phyloP scores from a whole-genome alignment of 2,329 filamentous ascomycete genomes.

The Aureobasidium vineae region DNA sequence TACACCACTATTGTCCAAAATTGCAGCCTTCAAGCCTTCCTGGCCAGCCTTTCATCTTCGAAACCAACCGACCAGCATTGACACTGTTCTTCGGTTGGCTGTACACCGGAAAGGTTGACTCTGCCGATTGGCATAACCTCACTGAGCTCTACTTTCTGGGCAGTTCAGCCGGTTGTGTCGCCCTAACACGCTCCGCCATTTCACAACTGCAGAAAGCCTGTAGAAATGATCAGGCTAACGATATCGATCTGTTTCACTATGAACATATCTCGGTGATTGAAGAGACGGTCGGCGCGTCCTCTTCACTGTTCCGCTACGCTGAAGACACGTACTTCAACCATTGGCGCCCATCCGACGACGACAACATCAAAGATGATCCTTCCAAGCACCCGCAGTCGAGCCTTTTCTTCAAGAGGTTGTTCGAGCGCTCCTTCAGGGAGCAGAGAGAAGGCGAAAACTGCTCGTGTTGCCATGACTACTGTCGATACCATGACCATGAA shows the following conservation, averaged over 20 bases:
- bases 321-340: slow-evolving; percentile 6
- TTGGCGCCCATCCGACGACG: not conserved
- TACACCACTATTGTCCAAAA: not conserved
- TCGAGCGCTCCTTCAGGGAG: not conserved
- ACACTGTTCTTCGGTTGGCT: not conserved
- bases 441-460: not conserved
- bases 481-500: not conserved
- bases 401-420: not conserved
- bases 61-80: not conserved
- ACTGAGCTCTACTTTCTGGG: not conserved
- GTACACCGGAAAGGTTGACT: not conserved
- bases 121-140: not conserved
- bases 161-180: not conserved
- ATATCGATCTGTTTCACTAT: not conserved
- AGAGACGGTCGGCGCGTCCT: not conserved
- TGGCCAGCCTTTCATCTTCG: not conserved
- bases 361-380: not conserved
- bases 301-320: not conserved
- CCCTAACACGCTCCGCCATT: not conserved
- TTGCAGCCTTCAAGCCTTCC: not conserved
- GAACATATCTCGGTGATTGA: not conserved
- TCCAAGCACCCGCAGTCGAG: not conserved
- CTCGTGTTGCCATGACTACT: slow-evolving; percentile 2
- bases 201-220: not conserved
- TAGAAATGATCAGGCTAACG: not conserved